These are phyloP conservation scores for Cryptococcus neoformans DNA, from an alignment of 1,284 basidiomycete species.

Conservation along the genomic window DNA sequence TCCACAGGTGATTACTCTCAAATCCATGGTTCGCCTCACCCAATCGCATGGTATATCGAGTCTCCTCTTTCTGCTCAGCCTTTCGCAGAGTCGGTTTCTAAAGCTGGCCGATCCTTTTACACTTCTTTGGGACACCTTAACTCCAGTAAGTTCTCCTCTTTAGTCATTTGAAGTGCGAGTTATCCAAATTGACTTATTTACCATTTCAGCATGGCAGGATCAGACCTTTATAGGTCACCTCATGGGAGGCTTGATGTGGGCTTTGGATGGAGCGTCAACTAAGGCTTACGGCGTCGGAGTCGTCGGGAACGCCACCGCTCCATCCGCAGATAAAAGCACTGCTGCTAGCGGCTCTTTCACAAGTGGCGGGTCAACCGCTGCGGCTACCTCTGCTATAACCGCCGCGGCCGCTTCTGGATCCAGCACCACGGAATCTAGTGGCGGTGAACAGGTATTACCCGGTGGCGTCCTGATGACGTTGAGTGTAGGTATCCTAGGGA, in stretches of 20 bases:
- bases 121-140: constrained; percentile 72
- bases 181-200: no score
- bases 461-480: no score
- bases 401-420: no score
- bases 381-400: not conserved
- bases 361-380: not conserved
- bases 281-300: constrained; percentile 40
- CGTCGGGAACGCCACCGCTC: constrained; percentile 31
- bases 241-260: constrained; percentile 69
- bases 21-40: constrained; percentile 41
- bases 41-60: constrained; percentile 72
- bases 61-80: constrained; percentile 58
- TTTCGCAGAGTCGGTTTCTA: constrained; percentile 39
- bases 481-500: no score
- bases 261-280: constrained; percentile 55
- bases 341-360: not conserved
- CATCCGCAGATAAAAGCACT: not conserved
- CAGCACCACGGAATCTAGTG: no score
- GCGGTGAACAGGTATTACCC: no score
- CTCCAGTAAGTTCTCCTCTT: constrained; percentile 51
- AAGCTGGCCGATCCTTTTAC: constrained; percentile 73
- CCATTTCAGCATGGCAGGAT: constrained; percentile 52
- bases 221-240: constrained; percentile 65
- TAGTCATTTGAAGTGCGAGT: not conserved
- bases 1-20: constrained; percentile 34